Conservation (phyloP, 75 land plant species). For the Sequoiadendron giganteum region DNA sequence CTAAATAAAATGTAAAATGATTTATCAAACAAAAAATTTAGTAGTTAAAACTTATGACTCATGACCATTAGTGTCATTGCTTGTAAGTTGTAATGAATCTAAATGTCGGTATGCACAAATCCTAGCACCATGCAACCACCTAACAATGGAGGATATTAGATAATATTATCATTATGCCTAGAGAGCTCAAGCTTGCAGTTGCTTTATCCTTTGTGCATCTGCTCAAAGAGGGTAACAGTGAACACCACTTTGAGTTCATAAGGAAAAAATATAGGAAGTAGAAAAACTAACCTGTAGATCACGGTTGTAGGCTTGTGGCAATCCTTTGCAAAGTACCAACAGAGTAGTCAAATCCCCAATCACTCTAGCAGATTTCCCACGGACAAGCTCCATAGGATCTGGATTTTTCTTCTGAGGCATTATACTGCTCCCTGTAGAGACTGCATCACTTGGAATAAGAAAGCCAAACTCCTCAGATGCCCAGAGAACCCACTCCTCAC, state of each 20-base stretch:
- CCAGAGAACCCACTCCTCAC: conserved; percentile 99
- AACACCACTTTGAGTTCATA: background rate
- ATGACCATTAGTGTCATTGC: too few species aligned
- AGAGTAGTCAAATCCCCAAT: conserved; percentile 85
- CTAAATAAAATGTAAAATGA: too few species aligned
- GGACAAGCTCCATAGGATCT: conserved; percentile 99
- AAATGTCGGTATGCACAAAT: background rate
- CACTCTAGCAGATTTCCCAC: conserved; percentile 97
- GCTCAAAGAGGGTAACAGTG: background rate
- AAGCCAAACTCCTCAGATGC: conserved; percentile 99
- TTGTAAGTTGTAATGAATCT: background rate
- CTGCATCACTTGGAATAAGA: conserved; percentile 88
- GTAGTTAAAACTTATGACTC: too few species aligned
- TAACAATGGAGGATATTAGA: background rate
- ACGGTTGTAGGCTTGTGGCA: conserved; percentile 97
- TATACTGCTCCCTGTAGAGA: conserved; percentile 98
- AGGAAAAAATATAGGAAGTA: background rate
- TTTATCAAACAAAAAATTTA: too few species aligned
- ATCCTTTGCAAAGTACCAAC: conserved; percentile 92
- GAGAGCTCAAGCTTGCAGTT: background rate
- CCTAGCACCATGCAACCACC: background rate
- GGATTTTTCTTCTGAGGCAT: conserved; percentile 99
- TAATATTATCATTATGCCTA: background rate
- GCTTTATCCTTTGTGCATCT: background rate
- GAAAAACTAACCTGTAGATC: conserved; percentile 77